phyloP scores from a whole-genome alignment of 345 rosid genomes.

The Hypericum perforatum region DNA sequence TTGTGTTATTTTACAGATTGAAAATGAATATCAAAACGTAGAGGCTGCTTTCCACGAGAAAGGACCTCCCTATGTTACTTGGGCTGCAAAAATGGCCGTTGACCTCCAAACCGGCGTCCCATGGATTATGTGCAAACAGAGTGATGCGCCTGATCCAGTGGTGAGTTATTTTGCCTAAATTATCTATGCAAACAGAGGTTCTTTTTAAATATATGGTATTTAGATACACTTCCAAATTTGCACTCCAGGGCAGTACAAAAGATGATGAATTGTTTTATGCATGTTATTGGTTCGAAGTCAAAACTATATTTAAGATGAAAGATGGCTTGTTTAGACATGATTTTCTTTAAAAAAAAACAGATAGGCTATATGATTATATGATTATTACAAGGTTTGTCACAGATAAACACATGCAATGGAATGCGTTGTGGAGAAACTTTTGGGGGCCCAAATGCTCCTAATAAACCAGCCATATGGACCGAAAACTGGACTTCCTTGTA shows the following conservation, averaged over 20 bases:
- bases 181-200: neutral
- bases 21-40: conserved; percentile 63
- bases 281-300: too few species aligned
- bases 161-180: conserved; percentile 25
- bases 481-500: conserved; percentile 86
- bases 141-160: conserved; percentile 79
- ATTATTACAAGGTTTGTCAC: neutral
- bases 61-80: conserved; percentile 52
- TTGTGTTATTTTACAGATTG: conserved; percentile 31
- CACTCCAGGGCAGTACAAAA: too few species aligned
- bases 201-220: neutral
- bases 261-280: too few species aligned
- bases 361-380: too few species aligned
- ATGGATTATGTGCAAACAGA: conserved; percentile 89
- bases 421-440: conserved; percentile 75
- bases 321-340: too few species aligned
- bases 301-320: too few species aligned
- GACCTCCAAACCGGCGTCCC: conserved; percentile 74
- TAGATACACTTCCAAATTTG: too few species aligned
- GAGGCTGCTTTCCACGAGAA: conserved; percentile 38
- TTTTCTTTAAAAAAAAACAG: too few species aligned
- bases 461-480: conserved; percentile 80
- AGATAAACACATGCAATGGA: conserved; percentile 79
- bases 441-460: conserved; percentile 64
- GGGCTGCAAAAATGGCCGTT: conserved; percentile 73